Conservation (phyloP, 441 rosid genomes). For the Gossypium gossypioides region DNA sequence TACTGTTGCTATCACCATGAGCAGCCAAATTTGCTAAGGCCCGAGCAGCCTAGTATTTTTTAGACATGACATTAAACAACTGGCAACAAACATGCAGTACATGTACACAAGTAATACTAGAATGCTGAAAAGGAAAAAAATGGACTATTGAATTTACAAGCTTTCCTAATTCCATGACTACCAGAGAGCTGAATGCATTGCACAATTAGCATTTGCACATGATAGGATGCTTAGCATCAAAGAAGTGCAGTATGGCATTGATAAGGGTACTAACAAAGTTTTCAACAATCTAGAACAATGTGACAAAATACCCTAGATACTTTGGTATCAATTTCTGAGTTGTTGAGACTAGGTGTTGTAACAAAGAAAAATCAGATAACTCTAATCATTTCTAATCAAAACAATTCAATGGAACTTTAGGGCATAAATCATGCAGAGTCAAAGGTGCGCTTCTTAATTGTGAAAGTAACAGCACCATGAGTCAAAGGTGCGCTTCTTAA, state of each 20-base stretch:
- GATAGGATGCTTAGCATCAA: not conserved
- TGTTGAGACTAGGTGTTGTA: not conserved
- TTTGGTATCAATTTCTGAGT: not conserved
- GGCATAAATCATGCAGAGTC: not conserved
- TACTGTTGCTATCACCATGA: constrained; percentile 92
- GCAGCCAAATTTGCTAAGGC: constrained; percentile 96
- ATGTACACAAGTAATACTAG: not conserved
- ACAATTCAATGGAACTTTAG: not conserved
- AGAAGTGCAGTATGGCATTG: not conserved
- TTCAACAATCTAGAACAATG: not conserved
- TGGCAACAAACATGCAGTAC: constrained; percentile 2
- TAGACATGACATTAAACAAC: constrained; percentile 2
- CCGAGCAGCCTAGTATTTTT: constrained; percentile 72
- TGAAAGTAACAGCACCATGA: constrained; percentile 28
- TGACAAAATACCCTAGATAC: not conserved
- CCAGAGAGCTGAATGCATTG: not conserved
- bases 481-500: not conserved
- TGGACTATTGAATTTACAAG: not conserved
- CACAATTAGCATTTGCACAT: not conserved
- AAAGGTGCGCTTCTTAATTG: not conserved
- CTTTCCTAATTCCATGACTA: not conserved
- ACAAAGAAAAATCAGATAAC: not conserved
- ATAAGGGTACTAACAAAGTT: not conserved
- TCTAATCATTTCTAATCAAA: not conserved
- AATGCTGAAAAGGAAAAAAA: not conserved